Percentiles rank a stretch among this genome's conserved stretches.
phyloP scores from a whole-genome alignment of 169 alveolate species.

The Plasmodium vivax region DNA sequence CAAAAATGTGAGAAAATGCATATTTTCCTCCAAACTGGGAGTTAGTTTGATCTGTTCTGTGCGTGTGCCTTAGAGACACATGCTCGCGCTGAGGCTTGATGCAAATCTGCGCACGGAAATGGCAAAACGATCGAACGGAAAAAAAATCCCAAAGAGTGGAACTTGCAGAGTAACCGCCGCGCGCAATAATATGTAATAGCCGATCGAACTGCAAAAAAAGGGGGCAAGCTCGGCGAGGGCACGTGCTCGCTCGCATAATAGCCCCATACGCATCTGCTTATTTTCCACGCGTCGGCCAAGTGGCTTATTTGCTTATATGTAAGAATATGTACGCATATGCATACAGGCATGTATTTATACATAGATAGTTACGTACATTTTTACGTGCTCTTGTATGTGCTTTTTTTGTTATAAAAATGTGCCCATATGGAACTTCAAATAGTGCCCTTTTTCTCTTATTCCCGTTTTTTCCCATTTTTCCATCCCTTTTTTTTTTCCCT shows the following conservation, averaged over 20 bases:
- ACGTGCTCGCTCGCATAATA: neutral
- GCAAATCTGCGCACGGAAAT: neutral
- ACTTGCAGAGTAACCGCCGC: neutral
- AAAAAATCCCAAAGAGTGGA: neutral
- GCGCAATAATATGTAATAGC: neutral
- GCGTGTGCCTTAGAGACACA: neutral
- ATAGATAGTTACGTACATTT: neutral
- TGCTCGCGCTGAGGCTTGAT: neutral
- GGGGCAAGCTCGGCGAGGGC: neutral
- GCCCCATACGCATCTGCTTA: neutral
- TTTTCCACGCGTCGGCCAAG: neutral
- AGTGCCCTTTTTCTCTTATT: neutral
- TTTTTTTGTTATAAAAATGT: neutral
- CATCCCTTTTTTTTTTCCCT: neutral
- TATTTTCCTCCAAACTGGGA: neutral
- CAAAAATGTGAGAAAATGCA: neutral
- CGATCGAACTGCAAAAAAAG: neutral
- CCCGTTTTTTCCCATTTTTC: neutral
- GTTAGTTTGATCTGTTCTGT: neutral
- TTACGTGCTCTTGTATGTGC: neutral
- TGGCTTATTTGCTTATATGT: neutral
- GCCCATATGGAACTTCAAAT: neutral
- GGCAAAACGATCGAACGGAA: neutral
- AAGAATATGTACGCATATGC: neutral
- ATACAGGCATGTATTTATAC: neutral